Base-by-base conservation (phyloP, 2,329 filamentous ascomycete genomes). In the Alternaria triticina region DNA sequence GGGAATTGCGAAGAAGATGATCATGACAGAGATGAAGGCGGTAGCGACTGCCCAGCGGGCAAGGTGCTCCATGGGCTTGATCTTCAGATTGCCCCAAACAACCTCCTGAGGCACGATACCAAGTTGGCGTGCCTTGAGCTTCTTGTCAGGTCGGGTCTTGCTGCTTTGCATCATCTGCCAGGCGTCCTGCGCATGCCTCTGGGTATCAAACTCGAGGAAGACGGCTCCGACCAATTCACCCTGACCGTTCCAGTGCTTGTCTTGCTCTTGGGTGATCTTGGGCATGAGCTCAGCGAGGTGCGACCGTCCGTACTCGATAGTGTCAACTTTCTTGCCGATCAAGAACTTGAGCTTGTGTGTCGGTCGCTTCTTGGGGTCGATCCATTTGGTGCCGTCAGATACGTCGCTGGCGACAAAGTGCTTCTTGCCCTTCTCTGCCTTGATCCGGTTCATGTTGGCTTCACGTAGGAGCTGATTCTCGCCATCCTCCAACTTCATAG, bases 161-260 rank as follows among this genome's bases (percentile, higher is more conserved):
- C 70, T 62, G 43, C 65, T 63, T 70, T 81, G 62, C 75, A 79
- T 79, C 73, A 91, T 88, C 79, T 97, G 93, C 80, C 88, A 94
- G 17, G 95, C 95, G 55, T 89, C 86, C 79, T 98, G 94, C 8
- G 96, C 96, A 62, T 91, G 90, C 60, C 89, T 87, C 79, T 97
- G 94, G 5, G 86, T 89, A 62, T 88, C 86, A 74, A 97, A 99
- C 76, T 97, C 92, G 63, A 98, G 88, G 75, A 99, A 98, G 6
- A 96, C 91, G 17, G 92, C 90, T 1, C 90, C 88, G 7, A 93
- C 83, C 57, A 90, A 87, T 56, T 89, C 86, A 49, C 86, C 88
- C 43, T 91, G 86, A 55, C 91, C 90, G 13, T 86, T 84, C 58
- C 86, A 87, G 74, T 93, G 91, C 59, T 86, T 84, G 56, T 84